These are phyloP conservation scores for Aspergillus diversus DNA, from an alignment of 495 filamentous ascomycete species.

Conservation along the genomic window DNA sequence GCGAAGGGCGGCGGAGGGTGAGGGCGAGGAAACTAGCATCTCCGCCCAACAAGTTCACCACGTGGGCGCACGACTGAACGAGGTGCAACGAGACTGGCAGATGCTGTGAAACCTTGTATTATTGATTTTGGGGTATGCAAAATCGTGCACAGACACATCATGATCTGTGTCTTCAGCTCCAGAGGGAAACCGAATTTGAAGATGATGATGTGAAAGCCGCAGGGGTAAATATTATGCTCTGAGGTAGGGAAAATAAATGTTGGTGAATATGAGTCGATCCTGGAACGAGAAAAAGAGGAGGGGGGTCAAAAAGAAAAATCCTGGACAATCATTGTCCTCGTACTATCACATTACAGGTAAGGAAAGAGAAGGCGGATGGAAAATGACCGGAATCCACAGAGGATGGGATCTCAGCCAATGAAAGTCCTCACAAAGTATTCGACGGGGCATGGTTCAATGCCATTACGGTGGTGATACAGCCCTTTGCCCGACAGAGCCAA, in stretches of 20 bases:
- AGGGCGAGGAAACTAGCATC: conserved; percentile 56
- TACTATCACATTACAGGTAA: background rate
- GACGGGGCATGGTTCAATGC: background rate
- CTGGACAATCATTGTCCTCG: background rate
- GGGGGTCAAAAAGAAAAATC: conserved; percentile 13
- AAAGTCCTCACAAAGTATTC: background rate
- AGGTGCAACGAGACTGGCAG: conserved; percentile 34
- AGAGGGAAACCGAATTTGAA: conserved; percentile 9
- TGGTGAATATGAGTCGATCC: background rate
- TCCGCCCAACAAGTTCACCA: conserved; percentile 44
- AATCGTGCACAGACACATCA: conserved; percentile 31
- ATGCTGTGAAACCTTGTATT: conserved; percentile 39
- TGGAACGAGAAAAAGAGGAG: conserved; percentile 10
- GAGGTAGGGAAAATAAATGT: conserved; percentile 1
- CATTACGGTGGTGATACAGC: background rate
- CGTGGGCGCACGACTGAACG: conserved; percentile 51
- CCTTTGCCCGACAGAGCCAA: conserved; percentile 7
- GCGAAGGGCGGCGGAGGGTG: conserved; percentile 46
- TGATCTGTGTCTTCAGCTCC: conserved; percentile 29
- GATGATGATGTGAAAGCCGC: conserved; percentile 1
- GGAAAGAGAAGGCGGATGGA: background rate
- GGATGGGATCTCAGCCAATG: background rate
- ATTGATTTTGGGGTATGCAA: conserved; percentile 22
- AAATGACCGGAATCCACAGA: background rate
- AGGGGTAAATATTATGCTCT: too few relatives aligned